A percentile compares a stretch with the other conserved stretches of the same genome.
Evolutionary conservation across 441 rosid genomes (phyloP).

Genomic region (Manihot esculenta): DNA sequence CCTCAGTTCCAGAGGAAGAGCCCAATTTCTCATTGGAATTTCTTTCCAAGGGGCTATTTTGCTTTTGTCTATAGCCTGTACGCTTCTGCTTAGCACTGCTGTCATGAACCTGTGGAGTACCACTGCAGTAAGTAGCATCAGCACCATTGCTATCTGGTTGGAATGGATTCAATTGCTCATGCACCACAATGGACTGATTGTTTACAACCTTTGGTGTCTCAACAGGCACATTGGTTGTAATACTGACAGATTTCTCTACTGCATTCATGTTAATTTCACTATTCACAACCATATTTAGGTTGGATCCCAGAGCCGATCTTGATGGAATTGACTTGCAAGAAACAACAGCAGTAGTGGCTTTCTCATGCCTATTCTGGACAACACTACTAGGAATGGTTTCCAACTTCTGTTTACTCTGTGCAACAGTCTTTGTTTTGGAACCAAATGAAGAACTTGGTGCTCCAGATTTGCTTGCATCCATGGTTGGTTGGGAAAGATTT

Average conservation of each 20-base stretch:
- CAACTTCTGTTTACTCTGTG: constrained; percentile 30
- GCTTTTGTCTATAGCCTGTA: constrained; percentile 56
- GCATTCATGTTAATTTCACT: constrained; percentile 25
- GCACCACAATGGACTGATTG: constrained; percentile 25
- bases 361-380: constrained; percentile 38
- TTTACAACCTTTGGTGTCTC: constrained; percentile 34
- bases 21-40: constrained; percentile 38
- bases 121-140: constrained; percentile 31
- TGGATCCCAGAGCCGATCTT: constrained; percentile 26
- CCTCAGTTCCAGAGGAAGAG: constrained; percentile 32
- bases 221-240: constrained; percentile 27
- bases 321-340: constrained; percentile 29
- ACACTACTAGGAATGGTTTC: constrained; percentile 38
- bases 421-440: constrained; percentile 25
- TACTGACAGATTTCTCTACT: constrained; percentile 36
- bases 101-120: constrained; percentile 36
- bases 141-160: constrained; percentile 35
- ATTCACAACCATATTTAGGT: constrained; percentile 26
- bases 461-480: constrained; percentile 24
- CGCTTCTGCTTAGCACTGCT: constrained; percentile 52
- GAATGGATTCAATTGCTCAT: constrained; percentile 27
- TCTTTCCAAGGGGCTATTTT: constrained; percentile 39
- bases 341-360: constrained; percentile 19
- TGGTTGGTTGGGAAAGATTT: constrained; percentile 28
- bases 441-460: constrained; percentile 27